Base-by-base conservation (phyloP, 371 early-diverging fungal genomes). In the Mortierella sp. region DNA sequence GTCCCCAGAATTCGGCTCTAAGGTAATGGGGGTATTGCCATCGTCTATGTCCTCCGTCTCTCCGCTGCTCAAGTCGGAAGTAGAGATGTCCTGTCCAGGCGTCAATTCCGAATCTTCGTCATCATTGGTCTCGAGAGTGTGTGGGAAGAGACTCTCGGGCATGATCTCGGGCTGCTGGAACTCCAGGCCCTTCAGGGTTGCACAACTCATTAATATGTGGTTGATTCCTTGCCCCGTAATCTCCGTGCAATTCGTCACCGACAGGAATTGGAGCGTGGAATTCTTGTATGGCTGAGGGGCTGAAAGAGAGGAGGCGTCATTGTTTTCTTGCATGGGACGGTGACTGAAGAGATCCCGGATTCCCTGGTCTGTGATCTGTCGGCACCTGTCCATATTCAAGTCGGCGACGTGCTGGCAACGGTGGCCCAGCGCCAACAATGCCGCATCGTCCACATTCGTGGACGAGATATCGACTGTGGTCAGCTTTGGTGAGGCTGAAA, bases 161-260 rank as follows among this genome's bases (percentile, higher is more conserved):
- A 66, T 45, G 44, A 79, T 70, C 66, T 79, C 80, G 29, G 80
- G 80, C 21, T 79, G 80, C 28, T 73, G 73, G 45, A 70, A 56
- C 14, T 69, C 80, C 26, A 79, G 48, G 18, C 60, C 64, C 25
- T 50, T 62, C 19, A 79, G 37, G n/a, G 47, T n/a, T 2, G 73
- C 73, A 30, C 80, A 79, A 0, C 73, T 70, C 61, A 57, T 66
- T 58, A 79, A n/a, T 4, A 79, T 63, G 15, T 73, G 70, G 37
- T 64, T 70, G 47, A 79, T 55, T 7, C 80, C 70, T 29, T 69
- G 80, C 9, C 80, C 80, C 11, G 80, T 79, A 52, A 79, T 37
- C 47, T 72, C 80, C 14, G 80, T 63, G 61, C 80, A 79, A 21
- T 66, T 59, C 0, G 67, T 53, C 14, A 79, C 57, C 12, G 77